phyloP scores from a whole-genome alignment of 2,329 filamentous ascomycete genomes.

The Aspergillus chevalieri region DNA sequence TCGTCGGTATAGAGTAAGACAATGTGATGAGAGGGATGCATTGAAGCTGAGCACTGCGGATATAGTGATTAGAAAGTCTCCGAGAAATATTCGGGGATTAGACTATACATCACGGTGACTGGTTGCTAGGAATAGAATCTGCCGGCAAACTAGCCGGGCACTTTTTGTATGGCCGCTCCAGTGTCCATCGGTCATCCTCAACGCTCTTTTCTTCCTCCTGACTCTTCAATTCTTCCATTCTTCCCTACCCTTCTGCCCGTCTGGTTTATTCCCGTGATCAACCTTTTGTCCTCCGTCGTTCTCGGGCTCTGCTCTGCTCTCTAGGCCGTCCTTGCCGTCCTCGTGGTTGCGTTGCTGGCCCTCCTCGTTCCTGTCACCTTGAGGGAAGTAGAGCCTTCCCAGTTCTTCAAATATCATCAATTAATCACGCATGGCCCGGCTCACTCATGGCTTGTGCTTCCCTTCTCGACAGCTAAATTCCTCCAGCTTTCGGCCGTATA shows the following conservation, averaged over 20 bases:
- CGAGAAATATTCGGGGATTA: too few species aligned
- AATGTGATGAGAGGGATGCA: too few species aligned
- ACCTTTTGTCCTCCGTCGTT: too few species aligned
- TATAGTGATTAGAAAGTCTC: too few species aligned
- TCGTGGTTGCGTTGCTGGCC: too few species aligned
- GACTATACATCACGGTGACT: background rate
- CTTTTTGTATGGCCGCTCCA: constrained; percentile 39
- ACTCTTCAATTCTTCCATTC: too few species aligned
- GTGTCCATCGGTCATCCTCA: constrained; percentile 24
- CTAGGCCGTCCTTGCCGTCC: too few species aligned
- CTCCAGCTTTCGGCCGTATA: constrained; percentile 30
- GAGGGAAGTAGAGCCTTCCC: constrained; percentile 29
- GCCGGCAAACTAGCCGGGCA: constrained; percentile 39
- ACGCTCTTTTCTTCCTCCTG: constrained; percentile 1
- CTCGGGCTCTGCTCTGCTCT: too few species aligned
- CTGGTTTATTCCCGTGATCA: too few species aligned
- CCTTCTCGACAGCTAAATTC: background rate
- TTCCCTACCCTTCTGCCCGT: too few species aligned
- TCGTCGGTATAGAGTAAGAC: too few species aligned
- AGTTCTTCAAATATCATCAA: constrained; percentile 55
- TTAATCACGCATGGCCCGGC: constrained; percentile 54
- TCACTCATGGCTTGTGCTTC: constrained; percentile 40
- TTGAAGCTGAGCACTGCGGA: too few species aligned
- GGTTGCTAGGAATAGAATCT: constrained; percentile 23
- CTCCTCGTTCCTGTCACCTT: background rate